Base-by-base conservation (phyloP, 257 asterid species). In the Rauvolfia tetraphylla region DNA sequence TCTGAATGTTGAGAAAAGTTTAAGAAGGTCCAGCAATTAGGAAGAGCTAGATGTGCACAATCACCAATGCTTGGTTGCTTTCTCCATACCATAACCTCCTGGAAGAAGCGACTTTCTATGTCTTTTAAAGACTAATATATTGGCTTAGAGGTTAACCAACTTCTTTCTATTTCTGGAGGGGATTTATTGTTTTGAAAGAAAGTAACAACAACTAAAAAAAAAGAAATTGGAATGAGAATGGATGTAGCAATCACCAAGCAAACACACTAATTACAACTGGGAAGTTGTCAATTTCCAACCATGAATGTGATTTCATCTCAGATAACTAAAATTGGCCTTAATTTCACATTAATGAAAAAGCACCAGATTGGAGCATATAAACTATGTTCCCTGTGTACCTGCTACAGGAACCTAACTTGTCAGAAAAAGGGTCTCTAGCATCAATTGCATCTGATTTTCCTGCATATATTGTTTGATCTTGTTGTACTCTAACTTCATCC, bases 351-450 rank as follows among this genome's bases (percentile, higher is more conserved):
- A 65, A 65, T 34, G 13, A 36, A 36, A 65, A 23, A 4, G 38
- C 18, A 38, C 51, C 49, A 38, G 17, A 67, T 27, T 20, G n/a
- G 38, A 38, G 51, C 48, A 36, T 7, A 42, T 36, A 33, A n/a
- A 36, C 44, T 2, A 36, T 29, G 13, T 20, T 22, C 71, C 57
- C 17, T 38, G 36, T n/a, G 59, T 81, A 92, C 97, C 95, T 89
- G 96, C 87, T 80, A 91, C 84, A 86, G 77, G 89, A 81, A 79
- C 83, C 87, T 69, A 82, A 83, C 54, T 84, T 90, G 66, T 86
- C 81, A 2, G 70, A 39, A 65, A 78, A 84, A 81, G 87, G 79
- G 82, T 88, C 89, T 58, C 69, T 79, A 23, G 85, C 73, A 78
- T 86, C 85, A 74, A 83, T 44, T 58, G 73, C 83, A 33, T 83